These are phyloP conservation scores for Clarireedia hainanense DNA, from an alignment of 2,329 filamentous ascomycete species.

Conservation along the genomic window DNA sequence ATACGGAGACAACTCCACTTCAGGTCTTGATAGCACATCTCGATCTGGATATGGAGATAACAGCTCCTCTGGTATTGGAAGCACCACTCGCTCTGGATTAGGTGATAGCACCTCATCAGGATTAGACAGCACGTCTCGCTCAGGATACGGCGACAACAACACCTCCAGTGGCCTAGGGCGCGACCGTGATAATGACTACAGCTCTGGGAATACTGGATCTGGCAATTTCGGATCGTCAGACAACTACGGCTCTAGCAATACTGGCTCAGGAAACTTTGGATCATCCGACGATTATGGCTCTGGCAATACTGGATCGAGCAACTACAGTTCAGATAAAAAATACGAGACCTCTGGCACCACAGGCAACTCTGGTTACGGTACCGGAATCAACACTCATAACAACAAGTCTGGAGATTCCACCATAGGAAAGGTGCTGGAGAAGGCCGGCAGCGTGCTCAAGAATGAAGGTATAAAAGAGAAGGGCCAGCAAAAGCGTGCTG, in stretches of 20 bases:
- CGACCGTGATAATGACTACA: not conserved
- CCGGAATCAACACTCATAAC: conserved; percentile 13
- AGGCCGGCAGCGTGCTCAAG: conserved; percentile 43
- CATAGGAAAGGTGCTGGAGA: conserved; percentile 51
- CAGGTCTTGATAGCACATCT: conserved; percentile 5
- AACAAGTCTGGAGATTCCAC: conserved; percentile 25
- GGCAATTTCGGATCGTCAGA: conserved; percentile 8
- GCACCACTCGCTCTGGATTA: not conserved
- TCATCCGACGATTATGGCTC: not conserved
- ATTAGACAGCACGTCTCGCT: not conserved
- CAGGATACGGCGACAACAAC: conserved; percentile 2
- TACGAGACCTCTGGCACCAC: not conserved
- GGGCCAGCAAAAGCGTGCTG: conserved; percentile 43
- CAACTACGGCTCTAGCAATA: conserved; percentile 1
- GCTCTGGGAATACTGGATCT: conserved; percentile 13
- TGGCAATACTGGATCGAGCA: conserved; percentile 13
- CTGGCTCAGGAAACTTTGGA: not conserved
- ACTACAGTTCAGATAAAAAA: conserved; percentile 10
- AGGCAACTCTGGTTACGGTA: conserved; percentile 8
- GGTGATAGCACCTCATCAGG: not conserved
- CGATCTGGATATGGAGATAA: not conserved
- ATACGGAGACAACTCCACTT: conserved; percentile 1
- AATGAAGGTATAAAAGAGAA: conserved; percentile 40
- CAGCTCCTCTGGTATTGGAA: not conserved
- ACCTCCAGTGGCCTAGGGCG: not conserved